A percentile compares a stretch with the other conserved stretches of the same genome.
These are phyloP conservation scores for Serpula lacrymans DNA, from an alignment of 768 basidiomycete genomes.

Conservation along the genomic window DNA sequence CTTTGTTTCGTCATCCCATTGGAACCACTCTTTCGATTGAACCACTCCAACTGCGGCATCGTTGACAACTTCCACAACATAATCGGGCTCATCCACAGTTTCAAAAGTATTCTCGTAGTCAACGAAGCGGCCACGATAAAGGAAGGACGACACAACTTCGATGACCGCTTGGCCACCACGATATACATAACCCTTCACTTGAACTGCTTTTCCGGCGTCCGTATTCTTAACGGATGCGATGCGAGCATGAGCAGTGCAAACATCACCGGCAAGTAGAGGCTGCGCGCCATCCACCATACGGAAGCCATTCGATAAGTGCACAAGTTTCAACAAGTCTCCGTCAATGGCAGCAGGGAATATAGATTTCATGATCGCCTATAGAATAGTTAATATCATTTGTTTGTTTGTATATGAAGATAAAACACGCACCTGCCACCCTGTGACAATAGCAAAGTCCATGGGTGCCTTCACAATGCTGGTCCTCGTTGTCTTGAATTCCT, in stretches of 20 bases:
- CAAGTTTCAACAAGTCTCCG: conserved; percentile 92
- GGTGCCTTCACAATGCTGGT: conserved; percentile 75
- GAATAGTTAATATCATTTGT: conserved; percentile 8
- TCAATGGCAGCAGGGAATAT: conserved; percentile 93
- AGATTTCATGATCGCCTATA: conserved; percentile 95
- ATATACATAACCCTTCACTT: conserved; percentile 80
- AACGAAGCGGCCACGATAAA: conserved; percentile 91
- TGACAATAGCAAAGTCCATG: conserved; percentile 98
- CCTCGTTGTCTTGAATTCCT: conserved; percentile 80
- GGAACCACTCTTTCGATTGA: conserved; percentile 96
- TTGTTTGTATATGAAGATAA: neutral
- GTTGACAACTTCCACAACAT: conserved; percentile 68
- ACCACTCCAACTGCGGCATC: conserved; percentile 88
- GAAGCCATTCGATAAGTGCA: conserved; percentile 98
- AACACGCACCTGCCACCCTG: conserved; percentile 89
- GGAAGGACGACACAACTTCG: conserved; percentile 92
- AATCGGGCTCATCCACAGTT: conserved; percentile 85
- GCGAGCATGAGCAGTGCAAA: conserved; percentile 84
- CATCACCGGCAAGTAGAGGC: conserved; percentile 79
- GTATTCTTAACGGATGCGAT: conserved; percentile 89
- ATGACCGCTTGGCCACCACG: conserved; percentile 80
- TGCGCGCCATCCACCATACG: conserved; percentile 75
- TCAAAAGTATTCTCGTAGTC: conserved; percentile 98
- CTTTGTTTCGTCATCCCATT: conserved; percentile 82
- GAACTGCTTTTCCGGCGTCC: conserved; percentile 90